phyloP scores from a whole-genome alignment of 306 rosid species.

The Vigna radiata region DNA sequence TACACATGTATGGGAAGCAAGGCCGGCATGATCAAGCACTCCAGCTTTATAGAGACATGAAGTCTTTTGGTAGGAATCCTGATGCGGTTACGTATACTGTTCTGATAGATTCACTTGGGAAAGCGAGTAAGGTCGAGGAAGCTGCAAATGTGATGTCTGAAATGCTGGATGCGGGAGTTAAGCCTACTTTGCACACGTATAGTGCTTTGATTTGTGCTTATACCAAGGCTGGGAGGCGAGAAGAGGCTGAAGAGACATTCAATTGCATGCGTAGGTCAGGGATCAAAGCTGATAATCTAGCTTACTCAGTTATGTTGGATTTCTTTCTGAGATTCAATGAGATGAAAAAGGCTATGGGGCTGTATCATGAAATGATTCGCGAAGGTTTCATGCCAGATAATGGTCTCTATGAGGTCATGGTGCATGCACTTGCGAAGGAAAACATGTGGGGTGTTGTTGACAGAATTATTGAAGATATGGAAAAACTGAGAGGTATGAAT shows the following conservation, averaged over 20 bases:
- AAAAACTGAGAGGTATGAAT: constrained; percentile 68
- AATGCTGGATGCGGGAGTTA: constrained; percentile 87
- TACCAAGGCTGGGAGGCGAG: constrained; percentile 79
- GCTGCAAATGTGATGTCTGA: constrained; percentile 85
- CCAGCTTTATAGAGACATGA: constrained; percentile 84
- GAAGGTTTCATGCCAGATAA: constrained; percentile 73
- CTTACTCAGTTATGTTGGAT: constrained; percentile 90
- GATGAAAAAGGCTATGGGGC: constrained; percentile 62
- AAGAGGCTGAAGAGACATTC: constrained; percentile 81
- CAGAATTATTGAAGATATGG: constrained; percentile 73
- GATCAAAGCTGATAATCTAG: constrained; percentile 79
- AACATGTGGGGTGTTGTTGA: constrained; percentile 68
- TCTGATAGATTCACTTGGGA: constrained; percentile 89
- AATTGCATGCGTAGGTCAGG: constrained; percentile 81
- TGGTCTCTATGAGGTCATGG: constrained; percentile 70
- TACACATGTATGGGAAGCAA: constrained; percentile 90
- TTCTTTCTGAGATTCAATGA: constrained; percentile 80
- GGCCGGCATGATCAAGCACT: constrained; percentile 78
- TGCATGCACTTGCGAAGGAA: constrained; percentile 69
- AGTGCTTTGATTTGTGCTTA: constrained; percentile 93
- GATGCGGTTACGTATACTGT: constrained; percentile 91
- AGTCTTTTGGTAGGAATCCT: constrained; percentile 68
- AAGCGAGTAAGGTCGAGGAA: constrained; percentile 77
- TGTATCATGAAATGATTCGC: constrained; percentile 75
- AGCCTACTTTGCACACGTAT: constrained; percentile 84